Evolutionary conservation across 1,284 basidiomycete genomes (phyloP), one percentile per base, ranked within the genome.

Genomic region (Irpex sp.): DNA sequence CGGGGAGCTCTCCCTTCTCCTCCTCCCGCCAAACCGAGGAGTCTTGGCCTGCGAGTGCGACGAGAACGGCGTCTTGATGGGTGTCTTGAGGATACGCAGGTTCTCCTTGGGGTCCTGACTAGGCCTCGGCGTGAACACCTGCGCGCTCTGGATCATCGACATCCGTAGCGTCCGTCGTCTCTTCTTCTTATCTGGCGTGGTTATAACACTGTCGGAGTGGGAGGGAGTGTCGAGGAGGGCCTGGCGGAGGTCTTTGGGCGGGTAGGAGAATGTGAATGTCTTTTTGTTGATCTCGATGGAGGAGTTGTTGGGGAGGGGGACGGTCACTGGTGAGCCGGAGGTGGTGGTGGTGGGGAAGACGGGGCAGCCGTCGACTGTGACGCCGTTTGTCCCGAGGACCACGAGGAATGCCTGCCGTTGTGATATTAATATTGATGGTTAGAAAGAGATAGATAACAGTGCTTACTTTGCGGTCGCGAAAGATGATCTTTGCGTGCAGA

Each of bases 81-180:
- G 86, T 12, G 79, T 83, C 69, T 85, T 80, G 3, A 88, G 77
- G 48, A 87, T 75, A 4, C 81, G 78, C 1, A 89, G 76, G 65
- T 88, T 89, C 69, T 84, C 84, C 45, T 76, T 71, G 1, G 86
- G 84, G 67, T 87, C 79, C 3, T 74, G 71, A 54, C 82, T 84
- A 0, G 85, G 85, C 7, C 81, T 71, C 0, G 87, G 88, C 1
- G 83, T 82, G 70, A 90, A 89, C 4, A 91, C 87, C 65, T 88
- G 81, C 0, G 86, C 86, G 61, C 84, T 85, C 37, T 84, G 79
- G 51, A 91, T 88, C 85, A 91, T 87, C 6, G 86, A 88, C 63
- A 91, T 79, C 33, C 88, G 82, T 3, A 86, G 77, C 4, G 80
- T 77, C 19, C 83, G 78, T 19, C 73, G 69, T 5, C 70, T 63